These are phyloP conservation scores for Fusarium napiforme DNA, from an alignment of 2,329 filamentous ascomycete species.

Conservation along the genomic window DNA sequence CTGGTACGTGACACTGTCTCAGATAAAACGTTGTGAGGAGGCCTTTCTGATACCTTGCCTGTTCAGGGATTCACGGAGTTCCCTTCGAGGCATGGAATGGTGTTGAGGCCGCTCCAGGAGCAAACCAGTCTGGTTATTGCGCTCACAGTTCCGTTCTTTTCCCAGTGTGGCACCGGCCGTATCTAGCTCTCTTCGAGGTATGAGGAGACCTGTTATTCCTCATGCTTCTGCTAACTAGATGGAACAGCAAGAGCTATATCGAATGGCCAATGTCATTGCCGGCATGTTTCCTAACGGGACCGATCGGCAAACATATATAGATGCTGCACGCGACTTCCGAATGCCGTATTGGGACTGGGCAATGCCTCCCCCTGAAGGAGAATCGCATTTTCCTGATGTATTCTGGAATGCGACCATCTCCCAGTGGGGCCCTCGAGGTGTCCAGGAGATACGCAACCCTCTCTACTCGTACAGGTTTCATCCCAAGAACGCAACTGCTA, in stretches of 20 bases:
- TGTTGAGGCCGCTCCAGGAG: slow-evolving; percentile 61
- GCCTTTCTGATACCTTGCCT: slow-evolving; percentile 14
- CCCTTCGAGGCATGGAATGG: slow-evolving; percentile 69
- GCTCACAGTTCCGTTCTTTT: slow-evolving; percentile 81
- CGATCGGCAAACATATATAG: slow-evolving; percentile 60
- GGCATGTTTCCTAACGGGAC: slow-evolving; percentile 58
- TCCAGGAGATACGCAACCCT: slow-evolving; percentile 69
- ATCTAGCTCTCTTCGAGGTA: slow-evolving; percentile 72
- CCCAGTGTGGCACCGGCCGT: slow-evolving; percentile 85
- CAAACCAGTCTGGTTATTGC: slow-evolving; percentile 75
- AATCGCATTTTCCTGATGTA: slow-evolving; percentile 58
- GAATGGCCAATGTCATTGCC: slow-evolving; percentile 57
- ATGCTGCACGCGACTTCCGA: slow-evolving; percentile 62
- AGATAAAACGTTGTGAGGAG: not conserved
- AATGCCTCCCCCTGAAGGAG: slow-evolving; percentile 57
- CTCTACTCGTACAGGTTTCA: slow-evolving; percentile 70
- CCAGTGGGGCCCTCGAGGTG: slow-evolving; percentile 66
- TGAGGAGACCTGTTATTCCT: not conserved
- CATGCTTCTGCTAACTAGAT: slow-evolving; percentile 25
- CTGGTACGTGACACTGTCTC: slow-evolving; percentile 63
- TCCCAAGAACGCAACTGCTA: slow-evolving; percentile 67
- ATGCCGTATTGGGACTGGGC: slow-evolving; percentile 72
- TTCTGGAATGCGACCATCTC: slow-evolving; percentile 62
- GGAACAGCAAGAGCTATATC: slow-evolving; percentile 51
- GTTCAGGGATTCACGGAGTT: slow-evolving; percentile 80